These are phyloP conservation scores for Penicillium bovifimosum DNA, from an alignment of 495 filamentous ascomycete genomes.

Conservation along the genomic window DNA sequence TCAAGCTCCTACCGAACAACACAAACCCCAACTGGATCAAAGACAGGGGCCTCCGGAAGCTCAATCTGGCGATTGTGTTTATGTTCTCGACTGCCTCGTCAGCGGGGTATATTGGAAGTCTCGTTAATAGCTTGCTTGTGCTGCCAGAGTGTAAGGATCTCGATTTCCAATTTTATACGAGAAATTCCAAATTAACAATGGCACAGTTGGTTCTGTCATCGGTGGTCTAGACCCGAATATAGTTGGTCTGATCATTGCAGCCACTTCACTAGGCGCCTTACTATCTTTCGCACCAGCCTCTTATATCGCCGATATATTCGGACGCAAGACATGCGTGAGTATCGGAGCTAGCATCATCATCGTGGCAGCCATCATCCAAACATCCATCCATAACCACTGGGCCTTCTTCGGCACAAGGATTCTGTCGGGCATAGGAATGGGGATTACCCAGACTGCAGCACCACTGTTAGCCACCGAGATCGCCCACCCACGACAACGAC, in stretches of 20 bases:
- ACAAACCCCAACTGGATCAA: constrained; percentile 21
- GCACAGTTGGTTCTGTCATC: constrained; percentile 14
- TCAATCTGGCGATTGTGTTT: constrained; percentile 21
- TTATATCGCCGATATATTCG: constrained; percentile 19
- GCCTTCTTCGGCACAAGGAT: constrained; percentile 20
- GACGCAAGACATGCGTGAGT: constrained; percentile 16
- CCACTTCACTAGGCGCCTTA: constrained; percentile 20
- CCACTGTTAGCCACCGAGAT: constrained; percentile 22
- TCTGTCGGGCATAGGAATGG: constrained; percentile 16
- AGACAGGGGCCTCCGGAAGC: constrained; percentile 19
- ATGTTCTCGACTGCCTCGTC: constrained; percentile 20
- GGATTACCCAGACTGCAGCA: constrained; percentile 21
- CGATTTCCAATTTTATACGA: not conserved
- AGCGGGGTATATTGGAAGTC: constrained; percentile 24
- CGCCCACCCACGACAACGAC: constrained; percentile 21
- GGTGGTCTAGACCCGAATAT: constrained; percentile 19
- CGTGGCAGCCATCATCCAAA: constrained; percentile 12
- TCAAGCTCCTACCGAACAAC: constrained; percentile 19
- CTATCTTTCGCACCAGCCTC: constrained; percentile 21
- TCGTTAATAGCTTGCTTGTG: constrained; percentile 24
- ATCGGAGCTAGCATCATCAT: constrained; percentile 15
- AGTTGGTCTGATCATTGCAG: constrained; percentile 23
- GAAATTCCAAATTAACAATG: not conserved
- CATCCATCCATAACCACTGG: constrained; percentile 16
- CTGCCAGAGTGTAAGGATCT: constrained; percentile 21